Evolutionary conservation across 768 basidiomycete species (phyloP).

Genomic region (Exsudoporus frostii): DNA sequence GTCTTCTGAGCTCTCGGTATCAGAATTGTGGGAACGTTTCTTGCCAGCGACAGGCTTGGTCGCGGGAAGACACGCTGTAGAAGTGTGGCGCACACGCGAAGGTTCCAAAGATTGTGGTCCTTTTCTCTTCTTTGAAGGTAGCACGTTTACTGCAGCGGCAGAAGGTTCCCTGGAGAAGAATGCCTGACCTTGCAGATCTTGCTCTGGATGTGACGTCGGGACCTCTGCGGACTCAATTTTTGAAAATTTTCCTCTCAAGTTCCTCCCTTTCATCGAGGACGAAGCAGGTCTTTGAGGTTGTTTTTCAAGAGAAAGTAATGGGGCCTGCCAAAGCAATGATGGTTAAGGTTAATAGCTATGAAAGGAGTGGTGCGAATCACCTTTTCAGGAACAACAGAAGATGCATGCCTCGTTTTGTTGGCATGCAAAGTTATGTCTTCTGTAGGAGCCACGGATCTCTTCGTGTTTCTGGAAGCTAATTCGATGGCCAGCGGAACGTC

Average conservation of each 20-base stretch:
- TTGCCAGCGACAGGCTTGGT: slow-evolving; percentile 9
- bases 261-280: slow-evolving; percentile 9
- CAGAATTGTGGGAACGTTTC: slow-evolving; percentile 25
- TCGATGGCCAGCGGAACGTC: slow-evolving; percentile 43
- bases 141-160: not conserved
- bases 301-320: slow-evolving; percentile 1
- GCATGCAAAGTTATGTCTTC: not conserved
- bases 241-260: slow-evolving; percentile 5
- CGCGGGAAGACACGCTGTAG: slow-evolving; percentile 1
- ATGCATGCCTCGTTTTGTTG: slow-evolving; percentile 4
- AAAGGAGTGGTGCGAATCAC: slow-evolving; percentile 9
- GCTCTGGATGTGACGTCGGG: slow-evolving; percentile 60
- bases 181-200: slow-evolving; percentile 36
- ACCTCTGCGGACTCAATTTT: slow-evolving; percentile 37
- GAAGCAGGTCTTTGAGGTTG: slow-evolving; percentile 8
- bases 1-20: slow-evolving; percentile 24
- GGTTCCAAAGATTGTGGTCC: not conserved
- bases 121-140: slow-evolving; percentile 5
- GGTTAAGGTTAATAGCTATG: not conserved
- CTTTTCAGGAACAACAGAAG: slow-evolving; percentile 10
- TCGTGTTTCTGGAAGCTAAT: slow-evolving; percentile 20
- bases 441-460: not conserved
- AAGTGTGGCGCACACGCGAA: slow-evolving; percentile 2
- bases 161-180: slow-evolving; percentile 9
- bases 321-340: slow-evolving; percentile 1